Evolutionary conservation across 1,284 basidiomycete species (phyloP), one percentile per base, ranked within the genome.

Genomic region (Volvariella volvacea): DNA sequence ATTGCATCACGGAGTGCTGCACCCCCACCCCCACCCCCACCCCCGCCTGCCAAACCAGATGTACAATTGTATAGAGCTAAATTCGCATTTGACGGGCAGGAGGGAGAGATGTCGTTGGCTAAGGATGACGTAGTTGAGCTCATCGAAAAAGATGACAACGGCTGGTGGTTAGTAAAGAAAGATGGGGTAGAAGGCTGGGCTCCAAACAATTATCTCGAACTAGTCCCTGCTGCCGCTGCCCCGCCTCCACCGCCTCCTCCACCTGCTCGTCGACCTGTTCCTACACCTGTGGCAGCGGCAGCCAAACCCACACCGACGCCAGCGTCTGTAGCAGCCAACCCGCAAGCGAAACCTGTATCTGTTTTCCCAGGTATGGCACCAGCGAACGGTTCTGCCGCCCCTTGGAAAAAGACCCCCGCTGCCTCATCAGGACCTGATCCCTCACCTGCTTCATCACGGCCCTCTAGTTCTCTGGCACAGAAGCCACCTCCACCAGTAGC

Each of bases 101-200:
- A 86, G 28, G 94, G 94, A 20, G 95, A 99, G 66, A 87, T 98
- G 76, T 72, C 83, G 6, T 66, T 99, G 40, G 77, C 75, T 53
- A 97, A 97, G 64, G 95, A 92, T 56, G 95, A 98, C 48, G 50
- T 90, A 2, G 88, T 98, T 1, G 93, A 98, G 63, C 73, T 99
- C 10, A 73, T 94, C 43, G 86, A 96, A 68, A 93, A 97, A 68
- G 92, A 96, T 52, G 80, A 91, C 48, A 92, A 93, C 56, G 92
- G 88, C 52, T 99, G 95, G 95, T 98, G 95, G 93, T 74, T 98
- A 36, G 86, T 98, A 42, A 91, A 88, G 72, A 94, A 91, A 67
- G 77, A 76, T 45, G 79, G 77, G 1, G 65, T 70, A 17, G 92
- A 98, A 62, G 95, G 92, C 12, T 99, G 94, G 94, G 89, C 93